Base-by-base conservation (phyloP, 1,139 yeast genomes). In the Suhomyces choctaworum region DNA sequence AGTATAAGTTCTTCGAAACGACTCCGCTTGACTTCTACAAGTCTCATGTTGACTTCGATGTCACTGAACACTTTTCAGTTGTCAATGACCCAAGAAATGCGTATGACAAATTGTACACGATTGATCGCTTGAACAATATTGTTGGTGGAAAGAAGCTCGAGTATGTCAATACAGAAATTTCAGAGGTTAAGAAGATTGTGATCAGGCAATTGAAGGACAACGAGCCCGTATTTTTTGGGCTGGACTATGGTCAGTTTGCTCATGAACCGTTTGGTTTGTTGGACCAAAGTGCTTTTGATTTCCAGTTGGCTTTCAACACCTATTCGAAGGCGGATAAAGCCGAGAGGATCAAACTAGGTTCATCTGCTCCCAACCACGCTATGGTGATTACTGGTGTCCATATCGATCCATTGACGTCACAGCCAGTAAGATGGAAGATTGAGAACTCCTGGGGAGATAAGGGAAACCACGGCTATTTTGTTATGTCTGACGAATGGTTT, bases 371-470 rank as follows among this genome's bases (percentile, higher is more conserved):
- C 94, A 85, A 94, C 10, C 95, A 86, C 51, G 95, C 95, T 25
- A 86, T 87, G 96, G 73, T 80, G 13, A 76, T 87, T 48, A 77
- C 82, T 19, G 86, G 80, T 11, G 92, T 83, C 30, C 90, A 85
- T 58, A 51, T 70, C 33, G 75, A 69, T 40, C 58, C 63, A 7
- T 36, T 40, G 12, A 45, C 60, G 12, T 53, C 54, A 15, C 61
- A 66, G 36, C 92, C 95, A 7, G 63, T 78, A 9, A 75, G 95
- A 55, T 86, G 90, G 80, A 78, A 82, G 57, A 88, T 87, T 35
- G 90, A 86, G 57, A 86, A 86, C 64, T 83, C 94, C 3, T 86
- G 95, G 95, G 95, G 95, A 44, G 84, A 74, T 28, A 69, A 73
- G 6, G 95, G 95, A 42, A 73, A 72, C 34, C 82, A 82, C 50